Evolutionary conservation across 768 basidiomycete species (phyloP).

Genomic region (Mycena venus): DNA sequence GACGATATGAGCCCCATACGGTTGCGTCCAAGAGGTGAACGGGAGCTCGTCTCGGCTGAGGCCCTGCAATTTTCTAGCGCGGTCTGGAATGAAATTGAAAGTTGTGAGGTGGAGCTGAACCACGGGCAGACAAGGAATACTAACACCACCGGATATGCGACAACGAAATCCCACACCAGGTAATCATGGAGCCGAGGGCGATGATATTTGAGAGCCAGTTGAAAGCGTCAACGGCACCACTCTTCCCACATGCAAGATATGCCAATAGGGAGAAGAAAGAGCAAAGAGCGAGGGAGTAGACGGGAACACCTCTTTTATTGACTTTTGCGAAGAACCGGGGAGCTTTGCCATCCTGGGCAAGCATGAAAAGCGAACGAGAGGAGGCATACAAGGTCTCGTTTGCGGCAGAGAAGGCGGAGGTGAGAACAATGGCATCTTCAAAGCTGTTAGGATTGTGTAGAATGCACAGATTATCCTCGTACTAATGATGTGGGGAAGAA

Average conservation of each 20-base stretch:
- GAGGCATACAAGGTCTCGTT: conserved; percentile 66
- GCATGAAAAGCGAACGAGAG: conserved; percentile 63
- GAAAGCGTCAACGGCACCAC: conserved; percentile 55
- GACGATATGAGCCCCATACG: conserved; percentile 35
- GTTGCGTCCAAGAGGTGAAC: conserved; percentile 34
- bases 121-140: not conserved
- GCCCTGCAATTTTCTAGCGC: conserved; percentile 51
- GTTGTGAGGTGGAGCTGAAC: no score
- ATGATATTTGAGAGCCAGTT: conserved; percentile 57
- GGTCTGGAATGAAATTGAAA: conserved; percentile 31
- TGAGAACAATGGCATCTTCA: conserved; percentile 55
- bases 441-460: not conserved
- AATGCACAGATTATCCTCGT: not conserved
- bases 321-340: conserved; percentile 62
- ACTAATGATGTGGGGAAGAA: conserved; percentile 56
- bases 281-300: conserved; percentile 51
- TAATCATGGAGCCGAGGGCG: conserved; percentile 46
- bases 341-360: conserved; percentile 65
- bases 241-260: conserved; percentile 54
- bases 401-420: conserved; percentile 71
- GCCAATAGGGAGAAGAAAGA: conserved; percentile 50
- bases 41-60: conserved; percentile 37
- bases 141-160: conserved; percentile 51
- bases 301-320: conserved; percentile 49
- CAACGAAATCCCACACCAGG: conserved; percentile 59